Evolutionary conservation across 1,284 basidiomycete genomes (phyloP).

Genomic region (Moesziomyces sp.): DNA sequence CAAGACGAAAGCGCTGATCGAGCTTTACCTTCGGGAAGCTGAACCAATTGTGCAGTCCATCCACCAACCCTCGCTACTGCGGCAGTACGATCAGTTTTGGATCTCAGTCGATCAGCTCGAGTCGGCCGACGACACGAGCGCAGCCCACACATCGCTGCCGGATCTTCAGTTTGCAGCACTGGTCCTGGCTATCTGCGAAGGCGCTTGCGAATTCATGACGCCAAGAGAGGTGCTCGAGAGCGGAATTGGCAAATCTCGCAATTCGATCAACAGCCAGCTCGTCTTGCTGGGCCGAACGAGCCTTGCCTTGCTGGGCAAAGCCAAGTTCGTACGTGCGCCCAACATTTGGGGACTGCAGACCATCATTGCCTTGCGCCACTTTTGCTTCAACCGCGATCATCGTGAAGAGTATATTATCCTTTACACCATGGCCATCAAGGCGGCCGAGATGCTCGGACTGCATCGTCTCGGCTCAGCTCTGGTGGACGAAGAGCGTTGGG

Average conservation of each 20-base stretch:
- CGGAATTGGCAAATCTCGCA: constrained; percentile 32
- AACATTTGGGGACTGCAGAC: constrained; percentile 47
- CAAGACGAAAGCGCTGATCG: constrained; percentile 34
- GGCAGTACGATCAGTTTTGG: constrained; percentile 37
- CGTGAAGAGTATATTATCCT: constrained; percentile 37
- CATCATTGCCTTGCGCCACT: constrained; percentile 39
- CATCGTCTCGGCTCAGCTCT: constrained; percentile 52
- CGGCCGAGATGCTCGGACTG: constrained; percentile 48
- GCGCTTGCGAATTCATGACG: constrained; percentile 47
- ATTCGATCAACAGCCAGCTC: constrained; percentile 31
- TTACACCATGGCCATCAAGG: constrained; percentile 39
- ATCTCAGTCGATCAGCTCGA: constrained; percentile 9
- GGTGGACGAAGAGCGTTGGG: constrained; percentile 54
- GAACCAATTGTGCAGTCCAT: constrained; percentile 39
- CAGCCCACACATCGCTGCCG: constrained; percentile 6
- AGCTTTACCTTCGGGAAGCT: constrained; percentile 36
- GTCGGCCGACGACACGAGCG: neutral
- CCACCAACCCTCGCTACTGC: constrained; percentile 31
- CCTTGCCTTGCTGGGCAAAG: constrained; percentile 25
- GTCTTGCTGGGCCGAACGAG: constrained; percentile 13
- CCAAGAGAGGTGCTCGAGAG: constrained; percentile 41
- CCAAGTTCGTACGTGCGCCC: constrained; percentile 31
- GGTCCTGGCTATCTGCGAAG: constrained; percentile 43
- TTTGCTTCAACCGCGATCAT: constrained; percentile 42
- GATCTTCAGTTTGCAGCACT: constrained; percentile 40